These are phyloP conservation scores for Alnus rubra DNA, from an alignment of 306 rosid genomes.

Conservation along the genomic window DNA sequence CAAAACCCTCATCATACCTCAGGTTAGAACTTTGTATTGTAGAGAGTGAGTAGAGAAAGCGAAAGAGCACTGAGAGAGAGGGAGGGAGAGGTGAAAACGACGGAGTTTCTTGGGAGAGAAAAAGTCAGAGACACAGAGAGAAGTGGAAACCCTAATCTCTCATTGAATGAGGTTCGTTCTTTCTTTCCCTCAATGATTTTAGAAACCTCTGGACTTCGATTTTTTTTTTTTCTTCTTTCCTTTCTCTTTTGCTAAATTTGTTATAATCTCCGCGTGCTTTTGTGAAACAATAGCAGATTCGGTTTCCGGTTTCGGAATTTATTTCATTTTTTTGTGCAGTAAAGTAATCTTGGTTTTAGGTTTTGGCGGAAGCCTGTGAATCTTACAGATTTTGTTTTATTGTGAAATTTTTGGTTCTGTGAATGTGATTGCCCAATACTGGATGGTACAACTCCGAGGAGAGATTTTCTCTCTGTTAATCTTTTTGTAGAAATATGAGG, in stretches of 20 bases:
- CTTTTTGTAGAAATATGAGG: neutral
- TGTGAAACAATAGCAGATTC: neutral
- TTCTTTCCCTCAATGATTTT: neutral
- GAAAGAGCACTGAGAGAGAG: neutral
- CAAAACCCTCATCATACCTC: neutral
- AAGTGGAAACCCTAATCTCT: constrained; percentile 8
- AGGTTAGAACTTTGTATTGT: neutral
- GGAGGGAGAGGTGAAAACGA: neutral
- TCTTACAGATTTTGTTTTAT: neutral
- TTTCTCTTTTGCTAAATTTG: neutral
- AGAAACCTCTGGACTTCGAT: neutral
- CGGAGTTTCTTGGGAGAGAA: neutral
- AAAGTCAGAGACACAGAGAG: neutral
- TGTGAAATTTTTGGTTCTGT: neutral
- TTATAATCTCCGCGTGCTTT: neutral
- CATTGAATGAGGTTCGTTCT: constrained; percentile 6
- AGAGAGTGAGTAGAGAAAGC: neutral
- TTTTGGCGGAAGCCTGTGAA: neutral
- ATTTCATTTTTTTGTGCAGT: neutral
- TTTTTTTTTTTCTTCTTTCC: too few relatives aligned
- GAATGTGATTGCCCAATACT: neutral
- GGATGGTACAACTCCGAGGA: neutral
- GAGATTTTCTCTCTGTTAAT: neutral
- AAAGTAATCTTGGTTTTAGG: neutral
- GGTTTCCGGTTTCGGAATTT: neutral